These are phyloP conservation scores for Exophiala sp. DNA, from an alignment of 2,329 filamentous ascomycete species.

Conservation along the genomic window DNA sequence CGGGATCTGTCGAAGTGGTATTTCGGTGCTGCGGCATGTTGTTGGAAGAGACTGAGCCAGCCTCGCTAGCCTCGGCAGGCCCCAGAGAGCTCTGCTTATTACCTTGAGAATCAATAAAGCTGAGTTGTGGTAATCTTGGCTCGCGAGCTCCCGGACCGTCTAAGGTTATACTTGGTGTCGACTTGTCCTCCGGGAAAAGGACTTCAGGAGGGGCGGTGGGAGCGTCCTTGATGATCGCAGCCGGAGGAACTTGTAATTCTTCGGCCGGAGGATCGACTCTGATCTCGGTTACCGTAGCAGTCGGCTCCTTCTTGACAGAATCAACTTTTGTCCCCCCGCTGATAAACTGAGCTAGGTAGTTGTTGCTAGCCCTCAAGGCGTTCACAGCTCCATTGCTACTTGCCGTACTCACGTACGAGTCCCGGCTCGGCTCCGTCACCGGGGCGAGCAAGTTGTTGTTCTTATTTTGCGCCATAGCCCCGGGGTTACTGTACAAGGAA, in stretches of 20 bases:
- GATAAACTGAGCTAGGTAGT: slow-evolving; percentile 37
- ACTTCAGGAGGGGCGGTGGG: background rate
- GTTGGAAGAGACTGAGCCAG: background rate
- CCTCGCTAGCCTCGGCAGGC: background rate
- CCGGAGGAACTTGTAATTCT: slow-evolving; percentile 21
- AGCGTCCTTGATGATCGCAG: slow-evolving; percentile 19
- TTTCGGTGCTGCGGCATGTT: slow-evolving; percentile 6
- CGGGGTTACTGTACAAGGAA: background rate
- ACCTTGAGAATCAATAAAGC: slow-evolving; percentile 17
- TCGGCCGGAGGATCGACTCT: slow-evolving; percentile 17
- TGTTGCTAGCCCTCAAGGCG: slow-evolving; percentile 35
- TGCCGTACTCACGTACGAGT: slow-evolving; percentile 27
- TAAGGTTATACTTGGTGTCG: slow-evolving; percentile 11
- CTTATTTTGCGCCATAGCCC: background rate
- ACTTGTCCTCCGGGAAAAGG: slow-evolving; percentile 1
- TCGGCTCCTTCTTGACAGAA: slow-evolving; percentile 12
- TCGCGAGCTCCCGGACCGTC: slow-evolving; percentile 7
- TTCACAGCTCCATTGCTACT: slow-evolving; percentile 31
- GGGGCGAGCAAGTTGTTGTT: slow-evolving; percentile 23
- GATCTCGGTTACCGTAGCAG: slow-evolving; percentile 20
- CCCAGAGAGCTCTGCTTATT: slow-evolving; percentile 6
- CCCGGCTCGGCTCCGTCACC: slow-evolving; percentile 10
- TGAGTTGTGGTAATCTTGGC: slow-evolving; percentile 19
- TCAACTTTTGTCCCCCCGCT: slow-evolving; percentile 30
- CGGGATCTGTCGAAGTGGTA: slow-evolving; percentile 7